Conservation (phyloP, 352 stramenopile genomes). For the Pythium coloratum region DNA sequence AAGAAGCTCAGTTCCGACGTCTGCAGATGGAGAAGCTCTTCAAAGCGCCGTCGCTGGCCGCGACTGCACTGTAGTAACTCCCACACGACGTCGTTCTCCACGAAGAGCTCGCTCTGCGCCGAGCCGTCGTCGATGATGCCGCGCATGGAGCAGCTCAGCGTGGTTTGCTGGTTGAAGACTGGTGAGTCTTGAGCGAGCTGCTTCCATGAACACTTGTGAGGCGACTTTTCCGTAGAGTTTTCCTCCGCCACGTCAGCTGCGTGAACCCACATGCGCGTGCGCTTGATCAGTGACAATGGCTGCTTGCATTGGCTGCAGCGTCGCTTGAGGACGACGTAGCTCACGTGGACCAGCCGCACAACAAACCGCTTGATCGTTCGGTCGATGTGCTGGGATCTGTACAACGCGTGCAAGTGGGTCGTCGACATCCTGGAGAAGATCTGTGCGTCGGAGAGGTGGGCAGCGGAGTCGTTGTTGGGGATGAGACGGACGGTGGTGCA, state of each 20-base stretch:
- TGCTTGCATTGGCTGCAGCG: slow-evolving; percentile 60
- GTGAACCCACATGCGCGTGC: slow-evolving; percentile 46
- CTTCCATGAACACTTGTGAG: slow-evolving; percentile 28
- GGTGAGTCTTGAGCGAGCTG: slow-evolving; percentile 36
- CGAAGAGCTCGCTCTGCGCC: slow-evolving; percentile 70
- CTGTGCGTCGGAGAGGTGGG: slow-evolving; percentile 23
- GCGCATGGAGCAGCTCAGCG: slow-evolving; percentile 45
- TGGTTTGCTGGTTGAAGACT: slow-evolving; percentile 36
- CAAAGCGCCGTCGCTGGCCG: slow-evolving; percentile 44
- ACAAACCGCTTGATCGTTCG: slow-evolving; percentile 55
- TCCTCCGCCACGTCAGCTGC: background rate
- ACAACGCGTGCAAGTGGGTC: slow-evolving; percentile 47
- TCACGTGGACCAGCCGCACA: slow-evolving; percentile 71
- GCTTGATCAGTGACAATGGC: slow-evolving; percentile 43
- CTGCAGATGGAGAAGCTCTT: slow-evolving; percentile 44
- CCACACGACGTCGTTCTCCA: slow-evolving; percentile 72
- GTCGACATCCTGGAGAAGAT: slow-evolving; percentile 45
- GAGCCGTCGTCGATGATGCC: slow-evolving; percentile 80
- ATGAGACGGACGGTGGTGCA: slow-evolving; percentile 13
- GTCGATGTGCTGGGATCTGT: slow-evolving; percentile 40
- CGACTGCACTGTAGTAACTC: slow-evolving; percentile 56
- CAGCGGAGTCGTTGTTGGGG: background rate
- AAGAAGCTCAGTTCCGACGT: slow-evolving; percentile 62
- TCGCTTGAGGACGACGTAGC: slow-evolving; percentile 73
- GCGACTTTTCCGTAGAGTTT: background rate